phyloP scores from a whole-genome alignment of 352 stramenopile genomes.

The Globisporangium nagaii region DNA sequence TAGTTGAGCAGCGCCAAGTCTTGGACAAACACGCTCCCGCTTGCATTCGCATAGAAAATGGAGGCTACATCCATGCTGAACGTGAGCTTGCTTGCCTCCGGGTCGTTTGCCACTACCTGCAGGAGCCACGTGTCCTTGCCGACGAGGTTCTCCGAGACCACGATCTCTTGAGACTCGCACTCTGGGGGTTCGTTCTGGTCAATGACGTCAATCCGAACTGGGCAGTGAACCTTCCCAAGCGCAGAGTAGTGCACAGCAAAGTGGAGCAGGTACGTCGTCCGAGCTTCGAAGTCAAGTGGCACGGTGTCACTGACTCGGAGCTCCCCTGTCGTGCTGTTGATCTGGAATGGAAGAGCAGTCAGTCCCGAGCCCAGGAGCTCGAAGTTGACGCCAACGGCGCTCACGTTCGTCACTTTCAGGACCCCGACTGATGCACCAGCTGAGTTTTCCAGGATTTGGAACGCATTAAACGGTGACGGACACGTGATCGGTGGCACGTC shows the following conservation, averaged over 20 bases:
- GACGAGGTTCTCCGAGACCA: conserved; percentile 29
- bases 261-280: conserved; percentile 20
- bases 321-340: conserved; percentile 30
- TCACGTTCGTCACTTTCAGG: background rate
- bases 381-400: background rate
- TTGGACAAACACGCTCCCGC: conserved; percentile 1
- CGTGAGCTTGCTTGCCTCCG: background rate
- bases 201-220: conserved; percentile 26
- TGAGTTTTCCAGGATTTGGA: conserved; percentile 8
- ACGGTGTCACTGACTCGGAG: conserved; percentile 20
- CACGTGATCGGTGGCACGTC: conserved; percentile 32
- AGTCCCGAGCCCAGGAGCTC: conserved; percentile 1
- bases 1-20: conserved; percentile 22
- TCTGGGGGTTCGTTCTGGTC: conserved; percentile 44
- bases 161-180: conserved; percentile 16
- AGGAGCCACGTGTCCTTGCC: background rate
- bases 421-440: conserved; percentile 1
- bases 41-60: conserved; percentile 1
- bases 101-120: background rate
- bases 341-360: conserved; percentile 20
- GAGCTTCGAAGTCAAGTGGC: conserved; percentile 33
- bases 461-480: background rate
- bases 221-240: conserved; percentile 31
- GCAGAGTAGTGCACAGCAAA: conserved; percentile 32
- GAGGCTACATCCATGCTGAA: background rate